Evolutionary conservation across 73 alveolate genomes (phyloP).

Genomic region (Blepharisma stoltei): DNA sequence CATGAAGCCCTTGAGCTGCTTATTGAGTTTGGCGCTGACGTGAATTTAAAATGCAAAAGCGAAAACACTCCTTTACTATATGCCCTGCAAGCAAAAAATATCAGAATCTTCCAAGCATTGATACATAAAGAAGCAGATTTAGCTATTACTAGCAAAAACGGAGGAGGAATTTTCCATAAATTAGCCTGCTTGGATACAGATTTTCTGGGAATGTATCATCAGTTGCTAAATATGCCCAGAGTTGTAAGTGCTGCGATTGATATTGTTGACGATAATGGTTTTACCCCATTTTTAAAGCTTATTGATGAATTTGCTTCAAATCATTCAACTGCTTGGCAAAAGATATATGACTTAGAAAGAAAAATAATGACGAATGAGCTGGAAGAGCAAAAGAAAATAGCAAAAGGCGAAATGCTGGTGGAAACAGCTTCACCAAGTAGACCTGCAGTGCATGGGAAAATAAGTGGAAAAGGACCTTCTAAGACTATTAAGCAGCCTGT

Average conservation of each 20-base stretch:
- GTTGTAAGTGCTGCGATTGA: constrained; percentile 46
- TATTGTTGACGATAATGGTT: constrained; percentile 75
- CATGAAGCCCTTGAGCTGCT: constrained; percentile 52
- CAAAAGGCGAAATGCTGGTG: too few species aligned
- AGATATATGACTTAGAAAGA: constrained; percentile 32
- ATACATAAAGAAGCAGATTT: constrained; percentile 21
- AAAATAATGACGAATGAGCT: constrained; percentile 37
- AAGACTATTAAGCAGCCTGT: too few species aligned
- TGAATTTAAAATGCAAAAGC: constrained; percentile 55
- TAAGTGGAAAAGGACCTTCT: too few species aligned
- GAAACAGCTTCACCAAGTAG: too few species aligned
- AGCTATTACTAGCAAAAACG: constrained; percentile 37
- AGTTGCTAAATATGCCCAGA: constrained; percentile 36
- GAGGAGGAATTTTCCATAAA: constrained; percentile 45
- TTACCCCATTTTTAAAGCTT: constrained; percentile 70
- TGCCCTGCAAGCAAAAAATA: constrained; percentile 42
- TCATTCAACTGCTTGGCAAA: constrained; percentile 31
- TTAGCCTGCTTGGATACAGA: constrained; percentile 27
- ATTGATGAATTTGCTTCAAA: constrained; percentile 33
- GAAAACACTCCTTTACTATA: constrained; percentile 70
- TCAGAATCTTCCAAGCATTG: constrained; percentile 45
- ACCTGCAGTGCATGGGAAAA: too few species aligned
- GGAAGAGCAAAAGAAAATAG: constrained; percentile 33
- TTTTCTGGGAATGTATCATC: constrained; percentile 47
- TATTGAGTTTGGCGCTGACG: constrained; percentile 60